Conservation (phyloP, 257 asterid genomes). For the Ocimum tenuiflorum region DNA sequence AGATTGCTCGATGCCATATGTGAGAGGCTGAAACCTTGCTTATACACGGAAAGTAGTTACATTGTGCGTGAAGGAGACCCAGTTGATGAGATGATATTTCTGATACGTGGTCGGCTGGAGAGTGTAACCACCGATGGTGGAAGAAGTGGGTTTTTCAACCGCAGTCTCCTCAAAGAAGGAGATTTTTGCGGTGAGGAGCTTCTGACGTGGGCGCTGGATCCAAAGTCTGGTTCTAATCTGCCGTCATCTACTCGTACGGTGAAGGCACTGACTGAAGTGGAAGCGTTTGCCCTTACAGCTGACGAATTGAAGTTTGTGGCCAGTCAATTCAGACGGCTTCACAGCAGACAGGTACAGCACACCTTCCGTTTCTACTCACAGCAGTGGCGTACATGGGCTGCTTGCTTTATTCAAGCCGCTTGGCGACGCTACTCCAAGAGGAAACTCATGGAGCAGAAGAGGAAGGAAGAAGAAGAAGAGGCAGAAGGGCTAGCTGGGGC, state of each 20-base stretch:
- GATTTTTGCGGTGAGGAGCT: constrained; percentile 98
- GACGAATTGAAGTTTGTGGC: constrained; percentile 92
- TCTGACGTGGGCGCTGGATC: constrained; percentile 94
- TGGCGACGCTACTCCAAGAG: constrained; percentile 86
- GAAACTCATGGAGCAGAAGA: constrained; percentile 57
- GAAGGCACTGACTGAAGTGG: constrained; percentile 76
- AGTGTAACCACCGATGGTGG: constrained; percentile 99
- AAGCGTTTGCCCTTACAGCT: constrained; percentile 82
- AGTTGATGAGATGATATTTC: constrained; percentile 93
- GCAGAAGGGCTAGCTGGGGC: constrained; percentile 41
- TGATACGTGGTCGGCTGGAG: constrained; percentile 94
- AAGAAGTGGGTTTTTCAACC: constrained; percentile 93
- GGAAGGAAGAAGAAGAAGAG: constrained; percentile 80
- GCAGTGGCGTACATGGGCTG: constrained; percentile 99
- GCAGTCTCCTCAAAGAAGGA: constrained; percentile 73
- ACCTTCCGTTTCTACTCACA: constrained; percentile 97
- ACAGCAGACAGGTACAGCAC: constrained; percentile 97
- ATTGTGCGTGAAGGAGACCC: constrained; percentile 99
- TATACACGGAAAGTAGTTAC: constrained; percentile 75
- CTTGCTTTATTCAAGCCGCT: constrained; percentile 93
- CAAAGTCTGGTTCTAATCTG: constrained; percentile 76
- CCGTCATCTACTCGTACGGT: constrained; percentile 96
- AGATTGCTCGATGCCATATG: constrained; percentile 94
- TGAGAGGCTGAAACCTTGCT: constrained; percentile 80
- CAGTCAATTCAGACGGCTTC: constrained; percentile 90